Base-by-base conservation (phyloP, 345 rosid species). In the Populus pruinosa region DNA sequence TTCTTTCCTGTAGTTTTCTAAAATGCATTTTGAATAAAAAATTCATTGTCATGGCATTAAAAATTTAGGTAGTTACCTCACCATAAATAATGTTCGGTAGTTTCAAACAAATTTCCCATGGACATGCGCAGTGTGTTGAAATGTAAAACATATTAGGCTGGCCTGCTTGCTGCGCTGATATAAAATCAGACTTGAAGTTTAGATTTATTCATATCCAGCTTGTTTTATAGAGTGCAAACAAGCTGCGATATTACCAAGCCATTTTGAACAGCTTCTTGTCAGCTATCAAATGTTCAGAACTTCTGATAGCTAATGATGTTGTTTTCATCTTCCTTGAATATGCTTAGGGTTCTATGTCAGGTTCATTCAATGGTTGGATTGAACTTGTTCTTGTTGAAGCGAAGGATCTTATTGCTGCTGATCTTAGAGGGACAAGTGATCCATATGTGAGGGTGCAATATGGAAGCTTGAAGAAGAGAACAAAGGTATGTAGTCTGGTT, bases 391-490 rank as follows among this genome's bases (percentile, higher is more conserved):
- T 96, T 69, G 72, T 96, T 41, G 98, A 96, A 86, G 99, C 92
- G 1, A 91, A 80, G 80, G 99, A 96, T 70, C 96, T 96, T 49
- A 74, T 91, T 62, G 99, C 95, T 6, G 99, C 98, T 9, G 99
- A 96, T 91, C 85, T 96, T 76, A 83, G 98, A 80, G 99, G 99
- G 75, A 96, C 99, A 31, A 96, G 99, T 73, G 99, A 96, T 85
- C 99, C 99, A 78, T 96, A 92, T 69, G 99, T 96, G 47, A 89
- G 94, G 77, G 95, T 93, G 81, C 96, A 93, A 0, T 96, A 92
- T 71, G 99, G 99, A 74, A 83, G 86, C 82, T 76, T 86, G 83
- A 93, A 88, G 89, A 94, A 80, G 82, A 88, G 89, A 76, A 93
- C 98, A 69, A 96, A 96, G 99, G 99, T 92, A 64, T 76, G 70